Evolutionary conservation across 2,329 filamentous ascomycete genomes (phyloP).

Genomic region (Byssoonygena ceratinophila): DNA sequence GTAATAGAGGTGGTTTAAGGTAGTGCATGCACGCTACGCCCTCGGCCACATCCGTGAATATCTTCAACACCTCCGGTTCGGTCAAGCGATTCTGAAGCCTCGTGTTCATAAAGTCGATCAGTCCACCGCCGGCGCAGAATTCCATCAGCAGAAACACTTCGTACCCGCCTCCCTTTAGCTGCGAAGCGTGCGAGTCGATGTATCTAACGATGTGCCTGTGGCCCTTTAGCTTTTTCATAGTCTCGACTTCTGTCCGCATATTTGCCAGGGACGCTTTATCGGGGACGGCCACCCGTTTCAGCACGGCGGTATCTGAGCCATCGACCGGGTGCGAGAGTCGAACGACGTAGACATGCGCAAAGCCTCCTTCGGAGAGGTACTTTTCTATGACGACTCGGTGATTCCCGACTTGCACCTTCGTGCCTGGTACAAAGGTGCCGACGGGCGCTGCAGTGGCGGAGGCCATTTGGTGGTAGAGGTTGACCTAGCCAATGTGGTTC

Average conservation of each 20-base stretch:
- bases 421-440: constrained; percentile 84
- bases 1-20: constrained; percentile 80
- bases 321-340: constrained; percentile 67
- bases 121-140: constrained; percentile 82
- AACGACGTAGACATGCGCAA: constrained; percentile 96
- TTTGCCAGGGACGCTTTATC: constrained; percentile 89
- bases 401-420: constrained; percentile 89
- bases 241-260: constrained; percentile 98
- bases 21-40: constrained; percentile 99
- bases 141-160: constrained; percentile 99
- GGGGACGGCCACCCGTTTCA: constrained; percentile 91
- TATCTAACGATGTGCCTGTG: constrained; percentile 95
- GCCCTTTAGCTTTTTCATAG: constrained; percentile 98
- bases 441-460: constrained; percentile 42
- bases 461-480: constrained; percentile 21
- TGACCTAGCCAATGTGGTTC: neutral
- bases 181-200: constrained; percentile 94
- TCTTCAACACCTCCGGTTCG: constrained; percentile 92
- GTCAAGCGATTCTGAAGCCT: constrained; percentile 90
- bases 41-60: constrained; percentile 91
- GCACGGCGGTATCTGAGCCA: constrained; percentile 68
- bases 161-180: constrained; percentile 83
- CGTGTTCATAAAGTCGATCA: constrained; percentile 99
- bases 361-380: constrained; percentile 95
- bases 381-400: constrained; percentile 92